Base-by-base conservation (phyloP, 257 asterid genomes). In the Nicotiana otophora region DNA sequence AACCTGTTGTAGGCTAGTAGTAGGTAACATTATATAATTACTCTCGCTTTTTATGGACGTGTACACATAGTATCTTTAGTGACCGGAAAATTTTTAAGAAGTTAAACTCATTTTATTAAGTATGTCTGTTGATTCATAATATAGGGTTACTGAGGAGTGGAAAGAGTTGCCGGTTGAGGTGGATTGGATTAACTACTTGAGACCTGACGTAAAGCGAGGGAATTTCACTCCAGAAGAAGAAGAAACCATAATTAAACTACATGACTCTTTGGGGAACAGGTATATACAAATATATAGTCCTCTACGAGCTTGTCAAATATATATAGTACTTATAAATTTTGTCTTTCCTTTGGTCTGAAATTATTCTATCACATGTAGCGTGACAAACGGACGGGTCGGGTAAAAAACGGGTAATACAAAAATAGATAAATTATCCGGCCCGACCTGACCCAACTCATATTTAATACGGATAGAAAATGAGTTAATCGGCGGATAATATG, bases 181-280 rank as follows among this genome's bases (percentile, higher is more conserved):
- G 98, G 98, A 86, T 90, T 93, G 98, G 98, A 86, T 90, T 46
- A 93, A 93, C 84, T 93, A 93, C 92, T 90, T 94, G 60, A 89
- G 95, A 39, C 98, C 98, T 28, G 97, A 91, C 60, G 88, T 92
- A 23, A 94, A 94, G 79, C 83, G 95, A 10, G 98, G 98, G 36
- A 87, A 89, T 85, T 91, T 90, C 88, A 85, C 94, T 1, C 86
- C 84, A 1, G 86, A 94, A 63, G 98, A 94, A 81, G 94, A 91
- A 70, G 86, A 91, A 31, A 85, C 88, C 61, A 88, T 94, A 65
- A 92, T 94, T 87, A 83, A 87, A 75, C 88, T 94, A n/a, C 97
- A 91, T 4, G 63, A 58, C 28, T 48, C 93, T 31, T 1, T 90
- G 60, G 98, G 98, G 48, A 94, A 92, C 88, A 92, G 87, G 98